Conservation (phyloP, 306 rosid genomes). For the Acacia acuminata region DNA sequence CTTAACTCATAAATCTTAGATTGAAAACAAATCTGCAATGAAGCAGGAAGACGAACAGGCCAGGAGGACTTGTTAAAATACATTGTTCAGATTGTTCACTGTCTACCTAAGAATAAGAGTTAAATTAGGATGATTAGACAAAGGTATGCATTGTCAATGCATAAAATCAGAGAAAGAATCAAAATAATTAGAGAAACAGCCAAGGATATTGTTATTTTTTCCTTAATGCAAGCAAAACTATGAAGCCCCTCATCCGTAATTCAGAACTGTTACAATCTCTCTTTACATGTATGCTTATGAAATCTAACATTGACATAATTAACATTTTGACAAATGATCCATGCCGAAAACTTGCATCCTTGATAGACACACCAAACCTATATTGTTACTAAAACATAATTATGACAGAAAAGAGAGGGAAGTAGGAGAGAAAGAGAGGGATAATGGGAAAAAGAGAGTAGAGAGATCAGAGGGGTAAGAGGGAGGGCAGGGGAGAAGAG, state of each 20-base stretch:
- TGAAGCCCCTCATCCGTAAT: background rate
- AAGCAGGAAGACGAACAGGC: conserved; percentile 11
- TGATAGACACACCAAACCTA: background rate
- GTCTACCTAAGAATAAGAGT: conserved; percentile 9
- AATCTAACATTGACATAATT: background rate
- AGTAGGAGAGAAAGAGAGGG: too few relatives aligned
- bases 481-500: too few relatives aligned
- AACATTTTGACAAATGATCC: background rate
- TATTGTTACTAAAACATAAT: too few relatives aligned
- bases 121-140: conserved; percentile 9
- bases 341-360: background rate
- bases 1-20: background rate
- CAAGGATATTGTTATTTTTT: background rate
- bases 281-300: background rate
- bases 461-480: too few relatives aligned
- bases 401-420: too few relatives aligned
- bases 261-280: background rate
- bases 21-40: background rate
- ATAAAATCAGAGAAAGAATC: conserved; percentile 23
- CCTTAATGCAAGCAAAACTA: background rate
- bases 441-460: too few relatives aligned
- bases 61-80: background rate
- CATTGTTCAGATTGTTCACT: background rate
- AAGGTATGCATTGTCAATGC: background rate
- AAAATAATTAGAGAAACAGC: conserved; percentile 17